Evolutionary conservation across 192 early-diverging fungal genomes (phyloP), one percentile per base, ranked within the genome.

Genomic region (Linnemannia exigua): DNA sequence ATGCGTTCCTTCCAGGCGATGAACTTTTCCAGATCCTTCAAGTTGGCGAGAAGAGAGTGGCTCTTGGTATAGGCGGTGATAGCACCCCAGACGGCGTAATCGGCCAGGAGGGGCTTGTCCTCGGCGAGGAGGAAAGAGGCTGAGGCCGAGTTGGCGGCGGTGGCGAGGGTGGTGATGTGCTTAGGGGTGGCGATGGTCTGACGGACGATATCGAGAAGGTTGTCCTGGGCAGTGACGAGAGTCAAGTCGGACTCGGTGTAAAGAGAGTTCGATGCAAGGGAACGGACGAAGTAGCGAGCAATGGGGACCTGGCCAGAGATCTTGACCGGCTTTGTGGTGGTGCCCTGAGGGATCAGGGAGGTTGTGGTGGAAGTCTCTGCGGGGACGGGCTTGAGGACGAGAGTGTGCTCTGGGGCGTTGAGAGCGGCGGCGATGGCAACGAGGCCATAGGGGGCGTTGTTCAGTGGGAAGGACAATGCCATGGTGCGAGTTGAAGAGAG

Each of bases 11-110:
- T 81, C 79, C 86, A 87, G 44, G 86, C 69, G n/a, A 41, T 72
- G 33, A 87, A 87, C 58, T 69, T 67, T 35, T 72, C 46, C 31
- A 87, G 54, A 48, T 81, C 79, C 68, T 87, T 86, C 33, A 86
- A 70, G 63, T 76, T 80, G 54, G 84, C 74, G 58, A 86, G 75
- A 33, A 79, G 51, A 0, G 79, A 82, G 69, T 79, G 80, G 58
- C 72, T 78, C 75, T 88, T 88, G 33, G 80, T 82, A 16, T 82
- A 82, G 68, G 88, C 83, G 28, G 79, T 85, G 54, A 89, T 84
- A 19, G 80, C 69, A 44, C 83, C 82, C 88, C 88, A 89, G 72
- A 87, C 74, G 3, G 88, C 88, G 50, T 82, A 87, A 76, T 89
- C 88, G 20, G 79, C 76, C 37, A 89, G 71, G 25, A 74, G 61